Evolutionary conservation across 2,329 filamentous ascomycete genomes (phyloP).

Genomic region (Fusarium concolor): DNA sequence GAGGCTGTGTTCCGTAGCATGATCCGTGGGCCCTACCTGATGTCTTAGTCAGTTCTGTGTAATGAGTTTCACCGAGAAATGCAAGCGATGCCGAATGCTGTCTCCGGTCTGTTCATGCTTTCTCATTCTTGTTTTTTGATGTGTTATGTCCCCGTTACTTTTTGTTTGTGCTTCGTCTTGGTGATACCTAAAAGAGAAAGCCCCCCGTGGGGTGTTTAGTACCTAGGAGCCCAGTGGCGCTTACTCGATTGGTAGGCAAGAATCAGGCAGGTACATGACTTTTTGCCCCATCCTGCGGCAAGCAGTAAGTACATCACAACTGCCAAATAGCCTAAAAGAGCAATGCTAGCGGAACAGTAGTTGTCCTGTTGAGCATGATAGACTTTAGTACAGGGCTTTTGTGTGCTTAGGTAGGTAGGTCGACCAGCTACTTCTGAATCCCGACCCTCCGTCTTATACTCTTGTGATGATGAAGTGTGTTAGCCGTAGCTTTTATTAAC

Average conservation of each 20-base stretch:
- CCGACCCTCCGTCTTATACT: slow-evolving; percentile 1
- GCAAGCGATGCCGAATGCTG: slow-evolving; percentile 10
- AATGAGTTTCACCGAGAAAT: slow-evolving; percentile 32
- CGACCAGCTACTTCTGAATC: background rate
- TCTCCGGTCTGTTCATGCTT: background rate
- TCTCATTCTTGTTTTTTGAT: background rate
- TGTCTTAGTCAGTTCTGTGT: slow-evolving; percentile 32
- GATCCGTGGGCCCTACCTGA: slow-evolving; percentile 19
- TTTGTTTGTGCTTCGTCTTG: background rate
- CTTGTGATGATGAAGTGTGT: slow-evolving; percentile 3
- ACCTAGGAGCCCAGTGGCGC: background rate
- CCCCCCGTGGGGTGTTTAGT: slow-evolving; percentile 18
- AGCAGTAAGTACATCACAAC: slow-evolving; percentile 1
- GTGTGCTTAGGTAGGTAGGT: background rate
- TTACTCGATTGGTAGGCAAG: slow-evolving; percentile 13
- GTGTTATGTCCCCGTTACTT: slow-evolving; percentile 1
- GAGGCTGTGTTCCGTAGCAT: slow-evolving; percentile 24
- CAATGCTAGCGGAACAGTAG: slow-evolving; percentile 27
- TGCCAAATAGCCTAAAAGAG: slow-evolving; percentile 17
- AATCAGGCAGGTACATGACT: slow-evolving; percentile 3
- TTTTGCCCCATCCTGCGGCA: background rate
- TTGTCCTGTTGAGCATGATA: slow-evolving; percentile 31
- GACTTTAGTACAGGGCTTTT: slow-evolving; percentile 41
- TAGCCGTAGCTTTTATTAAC: slow-evolving; percentile 3
- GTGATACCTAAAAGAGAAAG: slow-evolving; percentile 25